Evolutionary conservation across 768 basidiomycete species (phyloP).

Genomic region (Lactarius evosmus): DNA sequence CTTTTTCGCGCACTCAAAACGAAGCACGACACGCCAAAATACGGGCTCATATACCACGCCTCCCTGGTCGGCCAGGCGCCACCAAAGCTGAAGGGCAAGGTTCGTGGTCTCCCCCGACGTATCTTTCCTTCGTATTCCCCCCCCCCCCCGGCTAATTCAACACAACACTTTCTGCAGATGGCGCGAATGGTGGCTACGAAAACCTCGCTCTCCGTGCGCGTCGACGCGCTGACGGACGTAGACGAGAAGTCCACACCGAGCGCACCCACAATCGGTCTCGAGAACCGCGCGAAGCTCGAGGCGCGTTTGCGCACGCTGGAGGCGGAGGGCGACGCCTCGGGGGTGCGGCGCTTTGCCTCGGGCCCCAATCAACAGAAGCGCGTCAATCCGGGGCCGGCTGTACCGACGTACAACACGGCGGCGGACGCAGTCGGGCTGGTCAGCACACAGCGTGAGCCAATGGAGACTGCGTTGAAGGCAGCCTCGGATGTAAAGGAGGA

Average conservation of each 20-base stretch:
- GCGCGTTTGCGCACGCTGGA: constrained; percentile 89
- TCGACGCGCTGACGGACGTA: constrained; percentile 91
- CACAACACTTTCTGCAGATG: no score
- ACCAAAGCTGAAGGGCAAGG: constrained; percentile 97
- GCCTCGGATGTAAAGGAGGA: constrained; percentile 85
- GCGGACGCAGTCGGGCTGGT: constrained; percentile 83
- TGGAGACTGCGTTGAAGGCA: constrained; percentile 68
- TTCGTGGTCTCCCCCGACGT: constrained; percentile 32
- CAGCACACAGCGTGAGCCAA: constrained; percentile 80
- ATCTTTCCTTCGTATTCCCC: no score
- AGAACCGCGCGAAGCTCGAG: constrained; percentile 94
- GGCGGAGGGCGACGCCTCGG: constrained; percentile 69
- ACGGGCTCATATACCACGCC: constrained; percentile 98
- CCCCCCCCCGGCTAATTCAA: no score
- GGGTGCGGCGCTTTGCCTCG: constrained; percentile 63
- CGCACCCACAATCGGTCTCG: constrained; percentile 86
- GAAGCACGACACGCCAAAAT: constrained; percentile 96
- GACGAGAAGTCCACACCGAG: constrained; percentile 83
- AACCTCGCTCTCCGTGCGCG: constrained; percentile 93
- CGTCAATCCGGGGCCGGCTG: constrained; percentile 78
- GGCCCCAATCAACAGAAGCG: constrained; percentile 65
- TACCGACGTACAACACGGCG: constrained; percentile 80
- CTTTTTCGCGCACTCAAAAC: constrained; percentile 75
- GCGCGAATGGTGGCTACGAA: constrained; percentile 99
- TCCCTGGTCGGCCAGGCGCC: constrained; percentile 96